These are phyloP conservation scores for Silene coronaria DNA, from an alignment of 179 eudicot species.

Conservation along the genomic window DNA sequence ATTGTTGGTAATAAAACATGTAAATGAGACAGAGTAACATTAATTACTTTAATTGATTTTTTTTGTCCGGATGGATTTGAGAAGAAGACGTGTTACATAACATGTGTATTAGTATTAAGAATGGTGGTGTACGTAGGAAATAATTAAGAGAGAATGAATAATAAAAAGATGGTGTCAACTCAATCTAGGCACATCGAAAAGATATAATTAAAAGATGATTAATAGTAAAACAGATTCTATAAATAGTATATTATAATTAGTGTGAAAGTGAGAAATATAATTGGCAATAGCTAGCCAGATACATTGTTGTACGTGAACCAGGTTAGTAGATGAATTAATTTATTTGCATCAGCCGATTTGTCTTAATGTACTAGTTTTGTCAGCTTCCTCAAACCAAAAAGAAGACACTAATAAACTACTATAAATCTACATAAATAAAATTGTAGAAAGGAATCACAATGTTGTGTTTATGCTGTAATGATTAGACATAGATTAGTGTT, in stretches of 20 bases:
- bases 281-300: conserved; percentile 6
- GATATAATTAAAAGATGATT: neutral
- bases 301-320: conserved; percentile 25
- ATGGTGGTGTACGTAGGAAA: too few relatives aligned
- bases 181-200: conserved; percentile 30
- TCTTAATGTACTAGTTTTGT: conserved; percentile 15
- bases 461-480: conserved; percentile 25
- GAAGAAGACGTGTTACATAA: too few relatives aligned
- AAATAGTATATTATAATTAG: too few relatives aligned
- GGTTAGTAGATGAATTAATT: conserved; percentile 9
- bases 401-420: conserved; percentile 10
- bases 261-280: too few relatives aligned
- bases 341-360: conserved; percentile 25
- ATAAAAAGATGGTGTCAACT: conserved; percentile 15
- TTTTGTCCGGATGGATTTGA: too few relatives aligned
- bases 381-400: conserved; percentile 13
- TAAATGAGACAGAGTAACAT: too few relatives aligned
- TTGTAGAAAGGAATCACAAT: conserved; percentile 19
- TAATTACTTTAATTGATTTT: too few relatives aligned
- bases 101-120: too few relatives aligned
- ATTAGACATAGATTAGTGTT: conserved; percentile 14
- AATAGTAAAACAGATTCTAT: too few relatives aligned
- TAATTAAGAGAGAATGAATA: too few relatives aligned
- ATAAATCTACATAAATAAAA: neutral
- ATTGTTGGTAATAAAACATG: too few relatives aligned